Conservation (phyloP, 192 early-diverging fungal species). For the Entomortierella lignicola region DNA sequence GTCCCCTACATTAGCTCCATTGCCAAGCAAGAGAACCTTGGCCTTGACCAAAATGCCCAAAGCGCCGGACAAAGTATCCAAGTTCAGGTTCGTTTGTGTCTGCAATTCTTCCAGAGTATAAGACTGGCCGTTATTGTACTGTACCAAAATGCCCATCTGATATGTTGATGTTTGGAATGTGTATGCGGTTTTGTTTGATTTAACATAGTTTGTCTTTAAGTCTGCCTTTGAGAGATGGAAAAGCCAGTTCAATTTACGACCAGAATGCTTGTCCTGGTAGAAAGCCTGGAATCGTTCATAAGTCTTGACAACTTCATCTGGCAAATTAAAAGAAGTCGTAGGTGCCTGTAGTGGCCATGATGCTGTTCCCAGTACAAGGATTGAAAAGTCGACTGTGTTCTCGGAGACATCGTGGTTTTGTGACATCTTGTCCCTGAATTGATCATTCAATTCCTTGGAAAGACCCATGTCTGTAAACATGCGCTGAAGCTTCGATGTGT, state of each 20-base stretch:
- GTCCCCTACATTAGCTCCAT: slow-evolving; percentile 66
- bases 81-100: slow-evolving; percentile 76
- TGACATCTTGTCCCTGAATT: slow-evolving; percentile 75
- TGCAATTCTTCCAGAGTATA: slow-evolving; percentile 85
- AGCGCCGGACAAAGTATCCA: slow-evolving; percentile 73
- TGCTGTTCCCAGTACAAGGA: slow-evolving; percentile 87
- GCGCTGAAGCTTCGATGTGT: slow-evolving; percentile 92
- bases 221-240: slow-evolving; percentile 94
- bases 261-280: slow-evolving; percentile 89
- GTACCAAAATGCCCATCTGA: slow-evolving; percentile 94
- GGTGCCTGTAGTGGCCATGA: slow-evolving; percentile 92
- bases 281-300: slow-evolving; percentile 89
- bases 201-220: slow-evolving; percentile 90
- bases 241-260: slow-evolving; percentile 94
- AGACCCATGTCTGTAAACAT: slow-evolving; percentile 97
- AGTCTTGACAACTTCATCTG: slow-evolving; percentile 87
- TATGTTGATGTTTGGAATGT: slow-evolving; percentile 88
- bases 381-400: slow-evolving; percentile 77
- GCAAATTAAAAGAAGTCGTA: slow-evolving; percentile 84
- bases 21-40: slow-evolving; percentile 73
- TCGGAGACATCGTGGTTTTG: slow-evolving; percentile 47
- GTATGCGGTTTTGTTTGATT: slow-evolving; percentile 78
- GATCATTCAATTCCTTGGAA: slow-evolving; percentile 89
- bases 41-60: slow-evolving; percentile 87
- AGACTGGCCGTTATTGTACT: slow-evolving; percentile 84